phyloP scores from a whole-genome alignment of 2,329 filamentous ascomycete species.

The Neonectria coccinea region DNA sequence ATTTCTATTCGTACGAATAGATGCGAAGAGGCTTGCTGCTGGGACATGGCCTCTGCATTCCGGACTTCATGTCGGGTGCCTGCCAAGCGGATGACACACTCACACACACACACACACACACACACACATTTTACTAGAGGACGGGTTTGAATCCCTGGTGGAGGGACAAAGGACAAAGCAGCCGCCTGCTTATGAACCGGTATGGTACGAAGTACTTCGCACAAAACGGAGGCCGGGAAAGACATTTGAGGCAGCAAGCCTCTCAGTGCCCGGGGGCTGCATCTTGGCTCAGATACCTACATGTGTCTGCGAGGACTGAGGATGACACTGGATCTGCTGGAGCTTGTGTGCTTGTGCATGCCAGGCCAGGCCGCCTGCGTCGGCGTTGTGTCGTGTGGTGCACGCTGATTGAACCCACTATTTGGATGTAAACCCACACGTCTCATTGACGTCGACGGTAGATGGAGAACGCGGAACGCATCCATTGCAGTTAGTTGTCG shows the following conservation, averaged over 20 bases:
- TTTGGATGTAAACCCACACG: conserved; percentile 26
- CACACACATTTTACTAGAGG: conserved; percentile 9
- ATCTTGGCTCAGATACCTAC: conserved; percentile 22
- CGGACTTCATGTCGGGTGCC: conserved; percentile 33
- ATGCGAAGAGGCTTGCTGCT: conserved; percentile 34
- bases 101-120: too few relatives aligned
- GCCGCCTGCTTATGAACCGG: conserved; percentile 22
- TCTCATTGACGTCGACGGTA: conserved; percentile 14
- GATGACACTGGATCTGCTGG: conserved; percentile 15
- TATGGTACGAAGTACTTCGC: conserved; percentile 9
- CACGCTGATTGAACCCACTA: conserved; percentile 25
- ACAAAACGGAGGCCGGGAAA: conserved; percentile 29
- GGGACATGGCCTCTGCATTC: conserved; percentile 36
- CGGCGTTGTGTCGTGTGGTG: conserved; percentile 23
- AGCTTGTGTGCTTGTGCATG: conserved; percentile 26
- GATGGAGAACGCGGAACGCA: conserved; percentile 16
- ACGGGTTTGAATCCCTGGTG: conserved; percentile 12
- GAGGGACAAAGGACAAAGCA: conserved; percentile 21
- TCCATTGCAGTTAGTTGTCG: conserved; percentile 19
- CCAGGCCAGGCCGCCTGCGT: conserved; percentile 19
- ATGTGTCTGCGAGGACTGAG: conserved; percentile 21
- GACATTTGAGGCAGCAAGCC: conserved; percentile 34
- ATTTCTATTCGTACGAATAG: background rate
- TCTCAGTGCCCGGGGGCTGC: conserved; percentile 21
- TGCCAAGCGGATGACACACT: conserved; percentile 30